These are phyloP conservation scores for Trichoderma sp. DNA, from an alignment of 2,329 filamentous ascomycete genomes.

Conservation along the genomic window DNA sequence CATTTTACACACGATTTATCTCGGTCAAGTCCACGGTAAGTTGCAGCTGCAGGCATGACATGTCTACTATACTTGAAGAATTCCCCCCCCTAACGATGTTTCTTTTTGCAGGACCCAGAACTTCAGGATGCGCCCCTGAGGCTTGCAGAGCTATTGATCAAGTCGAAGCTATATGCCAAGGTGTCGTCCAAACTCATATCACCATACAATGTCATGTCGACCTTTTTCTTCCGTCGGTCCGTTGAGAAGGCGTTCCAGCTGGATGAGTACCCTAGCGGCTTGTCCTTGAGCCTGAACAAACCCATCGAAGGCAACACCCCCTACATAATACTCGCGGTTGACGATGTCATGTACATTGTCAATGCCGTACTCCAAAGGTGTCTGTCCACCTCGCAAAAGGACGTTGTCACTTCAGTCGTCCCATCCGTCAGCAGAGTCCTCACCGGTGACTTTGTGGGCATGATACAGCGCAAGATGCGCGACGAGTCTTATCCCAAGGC, in stretches of 20 bases:
- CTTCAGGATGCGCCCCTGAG: conserved; percentile 60
- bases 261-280: conserved; percentile 79
- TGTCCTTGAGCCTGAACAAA: conserved; percentile 74
- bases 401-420: conserved; percentile 75
- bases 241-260: conserved; percentile 98
- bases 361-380: conserved; percentile 87
- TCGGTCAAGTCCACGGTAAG: conserved; percentile 81
- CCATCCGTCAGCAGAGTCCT: conserved; percentile 80
- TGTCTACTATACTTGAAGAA: neutral
- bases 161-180: conserved; percentile 81
- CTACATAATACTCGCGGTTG: conserved; percentile 91
- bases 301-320: conserved; percentile 77
- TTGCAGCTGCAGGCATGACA: conserved; percentile 32
- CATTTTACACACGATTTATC: conserved; percentile 86
- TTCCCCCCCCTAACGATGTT: neutral
- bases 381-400: conserved; percentile 79
- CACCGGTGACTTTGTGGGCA: conserved; percentile 87
- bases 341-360: conserved; percentile 99
- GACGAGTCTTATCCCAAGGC: conserved; percentile 91
- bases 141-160: conserved; percentile 72
- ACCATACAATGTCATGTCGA: conserved; percentile 90
- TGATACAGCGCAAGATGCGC: conserved; percentile 97
- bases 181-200: conserved; percentile 71
- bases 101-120: conserved; percentile 49
- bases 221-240: conserved; percentile 93